Evolutionary conservation across 2,329 filamentous ascomycete species (phyloP).

Genomic region (Diaporthe nobilis): DNA sequence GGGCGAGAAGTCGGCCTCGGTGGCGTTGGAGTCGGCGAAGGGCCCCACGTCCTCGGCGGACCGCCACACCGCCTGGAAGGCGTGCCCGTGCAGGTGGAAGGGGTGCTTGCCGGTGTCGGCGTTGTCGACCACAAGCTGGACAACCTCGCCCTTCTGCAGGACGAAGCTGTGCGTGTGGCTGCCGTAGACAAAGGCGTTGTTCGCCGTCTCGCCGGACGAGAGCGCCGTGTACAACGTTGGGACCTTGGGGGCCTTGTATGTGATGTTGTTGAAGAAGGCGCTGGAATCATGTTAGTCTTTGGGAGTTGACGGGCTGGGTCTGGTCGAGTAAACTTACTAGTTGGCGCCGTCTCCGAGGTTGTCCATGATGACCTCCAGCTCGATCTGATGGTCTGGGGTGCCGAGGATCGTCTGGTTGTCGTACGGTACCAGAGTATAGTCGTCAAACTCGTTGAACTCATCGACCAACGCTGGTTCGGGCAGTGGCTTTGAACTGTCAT

Average conservation of each 20-base stretch:
- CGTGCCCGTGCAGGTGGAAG: slow-evolving; percentile 84
- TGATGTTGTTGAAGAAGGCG: slow-evolving; percentile 83
- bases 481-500: slow-evolving; percentile 62
- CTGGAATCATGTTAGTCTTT: slow-evolving; percentile 38
- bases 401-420: slow-evolving; percentile 74
- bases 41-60: slow-evolving; percentile 70
- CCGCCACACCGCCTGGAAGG: slow-evolving; percentile 78
- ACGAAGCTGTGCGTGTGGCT: slow-evolving; percentile 76
- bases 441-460: slow-evolving; percentile 74
- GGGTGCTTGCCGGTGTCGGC: slow-evolving; percentile 79
- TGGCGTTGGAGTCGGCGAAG: slow-evolving; percentile 59
- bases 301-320: background rate
- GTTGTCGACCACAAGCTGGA: slow-evolving; percentile 85
- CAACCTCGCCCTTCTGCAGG: slow-evolving; percentile 75
- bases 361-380: slow-evolving; percentile 75
- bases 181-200: slow-evolving; percentile 75
- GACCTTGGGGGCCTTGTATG: slow-evolving; percentile 81
- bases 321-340: slow-evolving; percentile 63
- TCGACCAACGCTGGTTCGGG: slow-evolving; percentile 66
- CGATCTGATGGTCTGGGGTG: slow-evolving; percentile 74
- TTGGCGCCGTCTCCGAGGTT: slow-evolving; percentile 77
- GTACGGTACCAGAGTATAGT: slow-evolving; percentile 77
- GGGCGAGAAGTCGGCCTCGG: slow-evolving; percentile 62
- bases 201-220: slow-evolving; percentile 70
- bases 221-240: slow-evolving; percentile 85